Base-by-base conservation (phyloP, 2,329 filamentous ascomycete genomes). In the Huntiella moniliformis region DNA sequence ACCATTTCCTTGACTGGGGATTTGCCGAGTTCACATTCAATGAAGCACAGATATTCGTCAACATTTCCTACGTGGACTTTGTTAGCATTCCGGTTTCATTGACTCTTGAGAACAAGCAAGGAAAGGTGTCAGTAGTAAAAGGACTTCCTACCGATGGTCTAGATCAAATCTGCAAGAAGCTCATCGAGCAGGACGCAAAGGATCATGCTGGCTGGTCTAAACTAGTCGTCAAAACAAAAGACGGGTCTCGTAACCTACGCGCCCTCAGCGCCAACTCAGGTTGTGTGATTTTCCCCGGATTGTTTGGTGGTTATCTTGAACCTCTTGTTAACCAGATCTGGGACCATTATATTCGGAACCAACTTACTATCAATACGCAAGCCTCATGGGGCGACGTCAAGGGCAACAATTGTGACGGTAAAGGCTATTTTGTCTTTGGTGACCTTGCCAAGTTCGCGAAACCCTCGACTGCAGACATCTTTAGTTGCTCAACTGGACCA, bases 1-100 rank as follows among this genome's bases (percentile, higher is more conserved):
- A 81, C 57, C 74, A 75, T 56, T 62, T 69, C 33, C 61, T 70
- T 39, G 61, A 66, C 49, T 83, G 78, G 78, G 70, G 67, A 22
- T 83, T 82, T 56, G 74, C 69, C 61, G 79, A 83, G 59, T 77
- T 81, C 54, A 79, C 77, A 12, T 79, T 70, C 60, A 80, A 80
- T 58, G 54, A 60, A 33, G 55, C 57, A 31, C 67, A 80, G 58
- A 60, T 82, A 4, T 82, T 73, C 55, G 74, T 72, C 53, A 82
- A 82, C 53, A 77, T 87, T 54, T 74, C 68, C 51, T 79, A 80
- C 57, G 82, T 87, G 45, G 82, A 87, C 63, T 87, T 87, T 60
- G 71, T 85, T 51, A 64, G 65, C 53, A 57, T 79, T 53, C 77
- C 79, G n/a, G 68, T 80, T 44, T 68, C 71, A 1, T 65, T 79